phyloP scores from a whole-genome alignment of 345 rosid species.

The Gossypium herbaceum region DNA sequence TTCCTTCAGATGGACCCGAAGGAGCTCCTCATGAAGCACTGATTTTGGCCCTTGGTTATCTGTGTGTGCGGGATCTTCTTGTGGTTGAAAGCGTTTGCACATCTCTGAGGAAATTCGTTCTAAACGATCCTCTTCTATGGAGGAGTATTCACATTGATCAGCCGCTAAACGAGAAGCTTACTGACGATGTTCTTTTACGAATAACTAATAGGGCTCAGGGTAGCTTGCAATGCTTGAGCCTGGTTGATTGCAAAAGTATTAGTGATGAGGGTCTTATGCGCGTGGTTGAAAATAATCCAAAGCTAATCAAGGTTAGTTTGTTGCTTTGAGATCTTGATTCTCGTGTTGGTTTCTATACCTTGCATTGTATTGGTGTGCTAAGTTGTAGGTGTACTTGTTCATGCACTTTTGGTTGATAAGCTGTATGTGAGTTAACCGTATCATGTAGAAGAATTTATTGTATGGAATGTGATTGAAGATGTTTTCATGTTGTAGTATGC shows the following conservation, averaged over 20 bases:
- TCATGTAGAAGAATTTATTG: not conserved
- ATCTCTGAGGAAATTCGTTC: constrained; percentile 45
- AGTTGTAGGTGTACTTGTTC: not conserved
- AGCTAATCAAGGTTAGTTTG: constrained; percentile 58
- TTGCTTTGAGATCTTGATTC: constrained; percentile 1
- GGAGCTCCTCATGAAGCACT: constrained; percentile 55
- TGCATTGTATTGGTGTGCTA: not conserved
- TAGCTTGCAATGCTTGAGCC: constrained; percentile 69
- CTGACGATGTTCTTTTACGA: constrained; percentile 70
- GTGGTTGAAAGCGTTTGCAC: constrained; percentile 61
- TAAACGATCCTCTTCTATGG: constrained; percentile 69
- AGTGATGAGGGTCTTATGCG: constrained; percentile 63
- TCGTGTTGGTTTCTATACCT: not conserved
- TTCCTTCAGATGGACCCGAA: constrained; percentile 25
- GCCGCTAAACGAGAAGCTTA: constrained; percentile 82
- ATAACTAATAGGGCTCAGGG: constrained; percentile 73
- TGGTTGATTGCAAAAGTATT: constrained; percentile 70
- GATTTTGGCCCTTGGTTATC: constrained; percentile 50
- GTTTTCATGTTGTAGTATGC: not conserved
- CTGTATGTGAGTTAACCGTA: not conserved
- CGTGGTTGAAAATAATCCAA: constrained; percentile 25
- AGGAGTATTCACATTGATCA: constrained; percentile 66
- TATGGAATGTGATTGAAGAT: not conserved
- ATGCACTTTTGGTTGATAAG: not conserved
- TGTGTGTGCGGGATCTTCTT: constrained; percentile 73